A percentile compares a stretch with the other conserved stretches of the same genome.
Evolutionary conservation across 495 filamentous ascomycete species (phyloP).

Genomic region (Amorphotheca resinae): DNA sequence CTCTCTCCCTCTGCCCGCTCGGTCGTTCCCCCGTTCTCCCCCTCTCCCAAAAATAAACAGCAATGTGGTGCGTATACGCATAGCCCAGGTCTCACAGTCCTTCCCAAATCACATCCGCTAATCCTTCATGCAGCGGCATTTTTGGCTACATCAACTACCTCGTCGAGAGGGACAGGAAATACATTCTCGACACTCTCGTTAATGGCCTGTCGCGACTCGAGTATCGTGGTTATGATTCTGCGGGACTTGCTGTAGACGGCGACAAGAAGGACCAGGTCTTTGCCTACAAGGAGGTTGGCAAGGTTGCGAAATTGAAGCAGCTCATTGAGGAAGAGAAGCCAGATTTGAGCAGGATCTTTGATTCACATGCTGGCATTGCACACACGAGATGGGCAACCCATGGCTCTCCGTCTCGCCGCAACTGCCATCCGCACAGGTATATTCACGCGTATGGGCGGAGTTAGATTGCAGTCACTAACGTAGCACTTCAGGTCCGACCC

Average conservation of each 20-base stretch:
- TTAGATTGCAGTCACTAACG: not conserved
- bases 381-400: constrained; percentile 99
- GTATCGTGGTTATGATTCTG: constrained; percentile 96
- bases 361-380: constrained; percentile 94
- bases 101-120: not conserved
- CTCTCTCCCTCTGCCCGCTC: not conserved
- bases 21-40: not conserved
- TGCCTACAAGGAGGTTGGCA: constrained; percentile 98
- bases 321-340: constrained; percentile 67
- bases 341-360: constrained; percentile 83
- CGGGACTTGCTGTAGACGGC: constrained; percentile 89
- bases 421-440: constrained; percentile 98
- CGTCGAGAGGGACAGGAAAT: constrained; percentile 92
- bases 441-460: constrained; percentile 10
- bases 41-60: not conserved
- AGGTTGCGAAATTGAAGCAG: constrained; percentile 89
- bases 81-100: not conserved
- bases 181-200: constrained; percentile 88
- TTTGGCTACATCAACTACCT: constrained; percentile 87
- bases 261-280: constrained; percentile 97
- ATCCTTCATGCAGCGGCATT: constrained; percentile 62
- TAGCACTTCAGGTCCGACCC: constrained; percentile 46
- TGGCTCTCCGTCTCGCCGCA: constrained; percentile 80
- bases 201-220: constrained; percentile 65
- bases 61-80: constrained; percentile 14